Evolutionary conservation across 805 yeast genomes (phyloP).

Genomic region (Kodamaea kaohsiungensis): DNA sequence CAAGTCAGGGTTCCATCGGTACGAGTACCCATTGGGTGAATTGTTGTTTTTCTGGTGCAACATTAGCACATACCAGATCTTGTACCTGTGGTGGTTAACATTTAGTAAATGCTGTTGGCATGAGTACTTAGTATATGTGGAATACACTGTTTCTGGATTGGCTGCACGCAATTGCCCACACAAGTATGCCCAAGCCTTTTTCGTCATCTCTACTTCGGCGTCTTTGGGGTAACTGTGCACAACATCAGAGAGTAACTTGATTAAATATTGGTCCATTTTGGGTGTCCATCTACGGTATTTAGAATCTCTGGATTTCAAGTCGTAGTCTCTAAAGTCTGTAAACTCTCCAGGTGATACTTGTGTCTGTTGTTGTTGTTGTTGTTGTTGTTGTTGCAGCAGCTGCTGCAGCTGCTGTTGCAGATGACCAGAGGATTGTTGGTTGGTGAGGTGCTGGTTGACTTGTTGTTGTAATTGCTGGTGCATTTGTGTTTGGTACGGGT

Average conservation of each 20-base stretch:
- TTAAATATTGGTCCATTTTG: conserved; percentile 35
- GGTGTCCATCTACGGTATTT: conserved; percentile 42
- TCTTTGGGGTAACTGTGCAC: conserved; percentile 36
- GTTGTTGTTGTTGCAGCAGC: conserved; percentile 15
- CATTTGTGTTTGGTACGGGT: background rate
- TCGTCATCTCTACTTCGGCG: conserved; percentile 33
- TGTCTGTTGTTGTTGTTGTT: conserved; percentile 16
- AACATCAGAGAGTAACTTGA: conserved; percentile 35
- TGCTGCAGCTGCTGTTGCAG: conserved; percentile 11
- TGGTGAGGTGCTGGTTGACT: background rate
- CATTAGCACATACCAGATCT: conserved; percentile 37
- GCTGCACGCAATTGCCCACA: conserved; percentile 35
- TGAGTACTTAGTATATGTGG: conserved; percentile 41
- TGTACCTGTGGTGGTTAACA: conserved; percentile 37
- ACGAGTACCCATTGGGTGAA: conserved; percentile 24
- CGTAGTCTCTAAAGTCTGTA: conserved; percentile 28
- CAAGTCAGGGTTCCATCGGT: conserved; percentile 36
- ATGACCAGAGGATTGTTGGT: conserved; percentile 5
- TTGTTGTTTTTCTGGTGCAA: conserved; percentile 26
- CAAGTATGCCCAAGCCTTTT: conserved; percentile 39
- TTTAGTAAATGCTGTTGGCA: conserved; percentile 39
- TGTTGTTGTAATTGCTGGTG: conserved; percentile 14
- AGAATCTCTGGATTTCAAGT: conserved; percentile 35
- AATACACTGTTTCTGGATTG: conserved; percentile 42
- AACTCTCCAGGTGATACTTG: conserved; percentile 15